phyloP scores from a whole-genome alignment of 306 rosid genomes.

The Biancaea sappan region DNA sequence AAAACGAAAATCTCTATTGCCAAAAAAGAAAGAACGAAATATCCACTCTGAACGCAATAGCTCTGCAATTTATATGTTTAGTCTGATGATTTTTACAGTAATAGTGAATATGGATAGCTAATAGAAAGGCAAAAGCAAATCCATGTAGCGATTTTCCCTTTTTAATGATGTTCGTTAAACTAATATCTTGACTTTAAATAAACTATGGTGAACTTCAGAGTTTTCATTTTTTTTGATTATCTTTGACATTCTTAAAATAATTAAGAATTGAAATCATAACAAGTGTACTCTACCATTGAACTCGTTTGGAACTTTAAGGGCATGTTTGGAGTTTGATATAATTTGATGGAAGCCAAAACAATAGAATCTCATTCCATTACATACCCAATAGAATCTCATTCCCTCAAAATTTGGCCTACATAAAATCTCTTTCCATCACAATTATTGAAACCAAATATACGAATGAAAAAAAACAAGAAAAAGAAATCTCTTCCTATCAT shows the following conservation, averaged over 20 bases:
- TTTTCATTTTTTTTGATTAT: not conserved
- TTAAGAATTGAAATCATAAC: not conserved
- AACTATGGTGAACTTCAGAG: not conserved
- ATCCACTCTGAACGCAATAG: not conserved
- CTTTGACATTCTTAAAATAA: not conserved
- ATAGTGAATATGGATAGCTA: not conserved
- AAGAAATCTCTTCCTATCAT: no score
- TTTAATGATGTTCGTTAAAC: not conserved
- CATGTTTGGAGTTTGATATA: no score
- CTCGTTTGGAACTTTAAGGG: not conserved
- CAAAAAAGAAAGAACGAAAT: not conserved
- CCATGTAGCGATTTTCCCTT: no score
- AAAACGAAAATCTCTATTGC: not conserved
- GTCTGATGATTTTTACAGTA: not conserved
- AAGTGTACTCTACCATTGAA: not conserved
- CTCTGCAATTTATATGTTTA: not conserved
- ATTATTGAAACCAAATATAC: no score
- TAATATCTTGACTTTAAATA: not conserved
- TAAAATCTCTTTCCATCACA: no score
- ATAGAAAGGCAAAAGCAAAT: not conserved
- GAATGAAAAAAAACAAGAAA: no score
- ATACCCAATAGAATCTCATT: no score
- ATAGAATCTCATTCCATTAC: no score
- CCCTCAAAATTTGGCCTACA: no score
- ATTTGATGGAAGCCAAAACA: no score